These are phyloP conservation scores for Solanum megistacrolobum DNA, from an alignment of 257 asterid species.

Conservation along the genomic window DNA sequence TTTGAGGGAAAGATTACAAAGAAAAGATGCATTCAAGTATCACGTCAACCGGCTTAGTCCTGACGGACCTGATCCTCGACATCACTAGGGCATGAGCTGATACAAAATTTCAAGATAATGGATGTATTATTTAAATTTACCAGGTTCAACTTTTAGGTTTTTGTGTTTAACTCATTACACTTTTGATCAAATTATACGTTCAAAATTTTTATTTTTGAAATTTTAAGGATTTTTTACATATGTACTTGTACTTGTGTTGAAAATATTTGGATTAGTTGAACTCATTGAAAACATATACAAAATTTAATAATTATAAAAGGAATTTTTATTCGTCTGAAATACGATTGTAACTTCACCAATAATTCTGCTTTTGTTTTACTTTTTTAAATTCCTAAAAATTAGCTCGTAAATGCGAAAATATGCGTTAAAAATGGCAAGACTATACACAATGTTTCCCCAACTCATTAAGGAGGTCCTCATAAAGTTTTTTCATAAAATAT, in stretches of 20 bases:
- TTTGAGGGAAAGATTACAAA: neutral
- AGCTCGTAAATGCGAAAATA: neutral
- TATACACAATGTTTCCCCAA: too few relatives aligned
- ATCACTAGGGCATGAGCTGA: neutral
- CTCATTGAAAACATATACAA: neutral
- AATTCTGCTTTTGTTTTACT: too few relatives aligned
- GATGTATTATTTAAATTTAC: neutral
- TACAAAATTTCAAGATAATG: neutral
- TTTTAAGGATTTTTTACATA: neutral
- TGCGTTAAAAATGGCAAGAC: too few relatives aligned
- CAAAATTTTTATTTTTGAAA: neutral
- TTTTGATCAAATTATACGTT: neutral
- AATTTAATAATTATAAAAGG: neutral
- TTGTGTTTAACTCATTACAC: neutral
- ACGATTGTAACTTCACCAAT: neutral
- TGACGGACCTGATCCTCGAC: conserved; percentile 1
- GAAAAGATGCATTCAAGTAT: neutral
- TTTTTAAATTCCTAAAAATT: neutral
- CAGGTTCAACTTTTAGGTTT: neutral
- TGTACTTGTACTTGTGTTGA: neutral
- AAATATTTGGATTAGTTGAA: neutral
- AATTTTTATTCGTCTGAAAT: neutral
- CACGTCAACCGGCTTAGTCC: neutral
- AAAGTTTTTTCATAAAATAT: neutral
- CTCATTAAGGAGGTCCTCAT: neutral